A percentile compares a stretch with the other conserved stretches of the same genome.
Evolutionary conservation across 1,284 basidiomycete genomes (phyloP).

Genomic region (Earliella scabrosa): DNA sequence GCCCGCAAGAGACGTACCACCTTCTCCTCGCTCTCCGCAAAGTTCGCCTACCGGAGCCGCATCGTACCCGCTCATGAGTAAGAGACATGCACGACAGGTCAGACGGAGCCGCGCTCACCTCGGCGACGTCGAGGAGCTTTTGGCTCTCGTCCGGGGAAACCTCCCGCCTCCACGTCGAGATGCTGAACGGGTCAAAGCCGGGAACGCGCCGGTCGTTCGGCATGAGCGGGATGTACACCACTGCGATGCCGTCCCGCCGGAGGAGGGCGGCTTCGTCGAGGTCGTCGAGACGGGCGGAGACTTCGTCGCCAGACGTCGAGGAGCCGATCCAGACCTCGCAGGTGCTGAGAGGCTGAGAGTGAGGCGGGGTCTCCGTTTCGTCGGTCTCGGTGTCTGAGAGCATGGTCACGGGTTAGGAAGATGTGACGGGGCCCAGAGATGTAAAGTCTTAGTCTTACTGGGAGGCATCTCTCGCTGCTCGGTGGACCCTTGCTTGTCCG

Average conservation of each 20-base stretch:
- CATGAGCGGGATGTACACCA: conserved; percentile 44
- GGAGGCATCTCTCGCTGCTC: conserved; percentile 25
- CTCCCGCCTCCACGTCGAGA: conserved; percentile 46
- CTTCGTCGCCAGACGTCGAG: conserved; percentile 29
- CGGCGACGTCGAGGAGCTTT: conserved; percentile 38
- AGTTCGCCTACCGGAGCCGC: conserved; percentile 35
- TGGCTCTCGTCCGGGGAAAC: conserved; percentile 40
- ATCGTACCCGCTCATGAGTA: neutral
- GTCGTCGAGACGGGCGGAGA: conserved; percentile 38
- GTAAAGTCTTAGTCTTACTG: conserved; percentile 13
- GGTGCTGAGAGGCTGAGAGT: conserved; percentile 24
- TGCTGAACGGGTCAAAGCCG: conserved; percentile 40
- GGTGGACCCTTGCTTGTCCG: conserved; percentile 22
- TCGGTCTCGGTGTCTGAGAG: neutral
- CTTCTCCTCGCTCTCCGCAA: conserved; percentile 40
- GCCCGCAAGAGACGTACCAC: conserved; percentile 41
- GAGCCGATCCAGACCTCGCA: conserved; percentile 49
- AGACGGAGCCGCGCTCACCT: conserved; percentile 28
- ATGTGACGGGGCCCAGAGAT: neutral
- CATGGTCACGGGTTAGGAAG: too few species aligned
- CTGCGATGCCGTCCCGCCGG: conserved; percentile 42
- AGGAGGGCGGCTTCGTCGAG: conserved; percentile 41
- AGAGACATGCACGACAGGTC: neutral
- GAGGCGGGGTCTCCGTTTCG: neutral
- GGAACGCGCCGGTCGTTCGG: conserved; percentile 37